phyloP scores from a whole-genome alignment of 208 protist species.

The Phytomonas sp. region DNA sequence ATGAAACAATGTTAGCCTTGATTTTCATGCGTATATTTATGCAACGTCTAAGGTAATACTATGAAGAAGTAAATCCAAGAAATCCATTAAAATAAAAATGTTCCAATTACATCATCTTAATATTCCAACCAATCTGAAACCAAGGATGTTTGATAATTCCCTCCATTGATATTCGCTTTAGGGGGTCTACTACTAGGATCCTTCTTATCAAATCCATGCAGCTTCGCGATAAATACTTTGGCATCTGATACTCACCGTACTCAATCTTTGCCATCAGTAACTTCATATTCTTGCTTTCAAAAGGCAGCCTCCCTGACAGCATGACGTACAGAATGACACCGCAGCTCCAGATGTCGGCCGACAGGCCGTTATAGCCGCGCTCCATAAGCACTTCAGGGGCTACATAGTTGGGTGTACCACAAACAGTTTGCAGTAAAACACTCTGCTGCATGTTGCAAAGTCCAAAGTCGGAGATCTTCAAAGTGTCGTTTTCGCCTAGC shows the following conservation, averaged over 20 bases:
- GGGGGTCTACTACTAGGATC: conserved; percentile 85
- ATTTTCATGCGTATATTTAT: neutral
- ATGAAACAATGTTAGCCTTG: neutral
- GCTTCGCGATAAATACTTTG: conserved; percentile 56
- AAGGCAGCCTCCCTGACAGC: conserved; percentile 88
- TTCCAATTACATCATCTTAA: conserved; percentile 18
- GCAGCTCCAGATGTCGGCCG: conserved; percentile 95
- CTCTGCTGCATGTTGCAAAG: conserved; percentile 79
- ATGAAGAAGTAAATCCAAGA: neutral
- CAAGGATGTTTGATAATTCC: conserved; percentile 86
- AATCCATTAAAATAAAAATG: neutral
- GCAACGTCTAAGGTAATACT: neutral
- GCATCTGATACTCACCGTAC: conserved; percentile 83
- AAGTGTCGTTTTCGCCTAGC: conserved; percentile 55
- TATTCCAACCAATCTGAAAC: conserved; percentile 80
- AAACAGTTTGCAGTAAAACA: conserved; percentile 82
- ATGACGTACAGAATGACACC: conserved; percentile 96
- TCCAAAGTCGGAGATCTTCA: conserved; percentile 93
- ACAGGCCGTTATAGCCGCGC: conserved; percentile 88
- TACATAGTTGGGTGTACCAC: conserved; percentile 89
- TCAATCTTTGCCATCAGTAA: conserved; percentile 91
- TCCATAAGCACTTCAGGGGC: conserved; percentile 92
- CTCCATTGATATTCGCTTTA: conserved; percentile 79
- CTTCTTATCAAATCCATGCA: conserved; percentile 58
- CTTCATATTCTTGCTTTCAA: conserved; percentile 88